Base-by-base conservation (phyloP, 179 eudicot genomes). In the Dionaea muscipula region DNA sequence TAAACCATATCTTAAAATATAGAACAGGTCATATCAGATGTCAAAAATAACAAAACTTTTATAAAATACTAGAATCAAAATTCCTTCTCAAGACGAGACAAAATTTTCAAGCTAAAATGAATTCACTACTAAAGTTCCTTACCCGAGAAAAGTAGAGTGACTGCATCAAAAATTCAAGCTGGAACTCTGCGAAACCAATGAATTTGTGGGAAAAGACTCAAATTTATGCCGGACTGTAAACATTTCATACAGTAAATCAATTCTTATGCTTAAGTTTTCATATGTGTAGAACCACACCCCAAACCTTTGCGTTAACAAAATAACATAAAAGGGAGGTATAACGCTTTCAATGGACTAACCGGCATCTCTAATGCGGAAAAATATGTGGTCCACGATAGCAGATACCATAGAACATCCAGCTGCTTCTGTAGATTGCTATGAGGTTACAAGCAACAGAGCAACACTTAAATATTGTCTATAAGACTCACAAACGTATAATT, bases 111-210 rank as follows among this genome's bases (percentile, higher is more conserved):
- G 35, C 35, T 31, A 31, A 18, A 23, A 24, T 49, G 53, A 12
- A 19, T 39, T 26, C 45, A 36, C 18, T 31, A 25, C 44, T 55
- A 17, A 44, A 49, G 41, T 41, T 43, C n/a, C 75, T 58, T 84
- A 90, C 97, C 85, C 98, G 78, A 60, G 98, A 80, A 71, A 91
- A 81, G 64, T 65, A 57, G 66, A 91, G 89, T 21, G 98, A 87
- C 66, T 91, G 98, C 96, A 91, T 82, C 69, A 87, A 64, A 68
- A 91, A 94, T 53, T 91, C 96, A 60, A 91, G 84, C 70, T 76
- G 83, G 67, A 91, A 91, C 25, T 91, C 96, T 87, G 89, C 72
- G 75, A 63, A 60, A 68, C 47, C 50, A 49, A 26, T 18, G 45
- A 37, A 41, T 53, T 33, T 48, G 69, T 65, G 59, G 65, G 46